phyloP scores from a whole-genome alignment of 352 stramenopile genomes.

The Phytopythium boreale region DNA sequence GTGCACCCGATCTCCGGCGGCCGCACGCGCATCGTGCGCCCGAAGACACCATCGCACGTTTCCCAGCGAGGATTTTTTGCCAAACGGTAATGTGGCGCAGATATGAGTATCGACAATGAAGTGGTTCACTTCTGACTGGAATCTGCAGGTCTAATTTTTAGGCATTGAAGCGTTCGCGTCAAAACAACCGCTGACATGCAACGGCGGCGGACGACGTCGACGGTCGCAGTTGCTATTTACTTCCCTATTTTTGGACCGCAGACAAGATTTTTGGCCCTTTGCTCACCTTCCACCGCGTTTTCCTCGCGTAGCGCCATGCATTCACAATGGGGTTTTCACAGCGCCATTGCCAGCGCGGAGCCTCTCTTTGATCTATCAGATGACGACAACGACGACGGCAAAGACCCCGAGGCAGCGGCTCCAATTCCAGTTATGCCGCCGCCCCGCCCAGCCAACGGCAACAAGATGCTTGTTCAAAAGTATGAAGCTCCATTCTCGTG shows the following conservation, averaged over 20 bases:
- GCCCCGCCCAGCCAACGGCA: background rate
- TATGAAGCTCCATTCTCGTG: background rate
- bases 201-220: background rate
- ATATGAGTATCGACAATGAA: background rate
- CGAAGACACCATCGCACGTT: conserved; percentile 67
- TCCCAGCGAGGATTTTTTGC: conserved; percentile 62
- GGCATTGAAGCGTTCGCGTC: background rate
- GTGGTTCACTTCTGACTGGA: background rate
- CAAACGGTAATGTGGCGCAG: conserved; percentile 35
- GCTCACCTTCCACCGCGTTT: background rate
- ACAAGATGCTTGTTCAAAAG: background rate
- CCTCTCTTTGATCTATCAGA: conserved; percentile 35
- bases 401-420: background rate
- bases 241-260: background rate
- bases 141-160: background rate
- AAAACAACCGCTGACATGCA: background rate
- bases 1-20: conserved; percentile 38
- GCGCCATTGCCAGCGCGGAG: conserved; percentile 24
- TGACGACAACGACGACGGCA: conserved; percentile 3
- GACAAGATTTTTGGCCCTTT: background rate
- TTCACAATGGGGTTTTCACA: conserved; percentile 16
- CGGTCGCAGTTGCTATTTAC: background rate
- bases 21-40: conserved; percentile 55
- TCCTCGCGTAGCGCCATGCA: conserved; percentile 10
- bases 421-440: background rate